A percentile compares a stretch with the other conserved stretches of the same genome.
Conservation (phyloP, 2,329 filamentous ascomycete genomes). For the Daldinia sp. region DNA sequence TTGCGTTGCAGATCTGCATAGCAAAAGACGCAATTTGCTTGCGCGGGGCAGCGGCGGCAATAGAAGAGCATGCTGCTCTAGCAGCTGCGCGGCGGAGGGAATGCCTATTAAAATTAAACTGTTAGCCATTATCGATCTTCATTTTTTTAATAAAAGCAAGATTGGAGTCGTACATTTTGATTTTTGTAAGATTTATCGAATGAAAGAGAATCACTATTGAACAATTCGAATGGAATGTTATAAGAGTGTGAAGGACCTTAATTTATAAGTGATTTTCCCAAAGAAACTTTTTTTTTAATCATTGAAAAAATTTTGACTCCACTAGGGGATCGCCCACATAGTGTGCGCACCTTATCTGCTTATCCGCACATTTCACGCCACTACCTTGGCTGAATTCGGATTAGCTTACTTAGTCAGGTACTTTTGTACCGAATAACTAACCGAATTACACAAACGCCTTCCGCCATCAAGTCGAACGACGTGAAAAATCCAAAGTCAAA, state of each 20-base stretch:
- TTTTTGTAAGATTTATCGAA: slow-evolving; percentile 3
- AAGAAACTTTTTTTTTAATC: not conserved
- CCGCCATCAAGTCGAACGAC: not conserved
- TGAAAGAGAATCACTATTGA: not conserved
- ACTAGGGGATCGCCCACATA: not conserved
- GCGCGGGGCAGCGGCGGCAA: slow-evolving; percentile 46
- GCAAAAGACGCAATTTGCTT: slow-evolving; percentile 49
- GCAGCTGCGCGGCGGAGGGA: slow-evolving; percentile 51
- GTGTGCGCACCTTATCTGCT: slow-evolving; percentile 11
- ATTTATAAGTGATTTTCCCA: not conserved
- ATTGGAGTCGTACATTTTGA: slow-evolving; percentile 42
- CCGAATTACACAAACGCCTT: not conserved
- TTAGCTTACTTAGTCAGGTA: not conserved
- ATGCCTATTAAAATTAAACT: slow-evolving; percentile 44
- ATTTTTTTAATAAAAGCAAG: not conserved
- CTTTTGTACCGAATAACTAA: not conserved
- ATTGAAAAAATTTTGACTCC: slow-evolving; percentile 25
- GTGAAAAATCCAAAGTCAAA: not conserved
- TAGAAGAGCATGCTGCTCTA: slow-evolving; percentile 50
- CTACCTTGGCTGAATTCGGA: not conserved
- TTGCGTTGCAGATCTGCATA: slow-evolving; percentile 48
- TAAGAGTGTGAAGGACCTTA: not conserved
- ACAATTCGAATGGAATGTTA: slow-evolving; percentile 9
- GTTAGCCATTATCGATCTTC: slow-evolving; percentile 30
- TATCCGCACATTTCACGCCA: slow-evolving; percentile 1